These are phyloP conservation scores for Quercus bicolor DNA, from an alignment of 306 rosid genomes.

Conservation along the genomic window DNA sequence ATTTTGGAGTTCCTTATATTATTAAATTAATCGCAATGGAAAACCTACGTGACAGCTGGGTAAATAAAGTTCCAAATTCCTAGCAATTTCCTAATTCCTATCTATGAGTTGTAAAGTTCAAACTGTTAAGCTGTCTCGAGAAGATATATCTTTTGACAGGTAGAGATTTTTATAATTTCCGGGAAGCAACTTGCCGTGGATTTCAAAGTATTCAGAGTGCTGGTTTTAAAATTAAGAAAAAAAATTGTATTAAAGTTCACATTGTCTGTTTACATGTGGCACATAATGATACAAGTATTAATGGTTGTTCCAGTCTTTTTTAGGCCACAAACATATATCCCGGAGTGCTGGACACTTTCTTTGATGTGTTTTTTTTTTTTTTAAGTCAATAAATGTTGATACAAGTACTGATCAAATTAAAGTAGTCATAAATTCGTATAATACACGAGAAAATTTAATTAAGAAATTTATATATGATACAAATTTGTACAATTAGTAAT, in stretches of 20 bases:
- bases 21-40: conserved; percentile 7
- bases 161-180: neutral
- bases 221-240: neutral
- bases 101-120: conserved; percentile 43
- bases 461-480: too few relatives aligned
- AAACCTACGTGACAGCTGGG: conserved; percentile 26
- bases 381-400: too few relatives aligned
- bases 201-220: neutral
- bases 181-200: conserved; percentile 8
- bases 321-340: too few relatives aligned
- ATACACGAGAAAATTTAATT: too few relatives aligned
- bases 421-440: too few relatives aligned
- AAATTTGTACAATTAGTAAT: too few relatives aligned
- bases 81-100: conserved; percentile 27
- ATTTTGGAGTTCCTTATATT: neutral
- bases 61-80: conserved; percentile 21
- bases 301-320: too few relatives aligned
- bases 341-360: too few relatives aligned
- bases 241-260: neutral
- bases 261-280: too few relatives aligned
- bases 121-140: conserved; percentile 31
- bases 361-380: too few relatives aligned
- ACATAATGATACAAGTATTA: too few relatives aligned
- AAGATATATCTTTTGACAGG: neutral
- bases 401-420: too few relatives aligned